Conservation (phyloP, 768 basidiomycete genomes). For the Boletus pseudopeckii region DNA sequence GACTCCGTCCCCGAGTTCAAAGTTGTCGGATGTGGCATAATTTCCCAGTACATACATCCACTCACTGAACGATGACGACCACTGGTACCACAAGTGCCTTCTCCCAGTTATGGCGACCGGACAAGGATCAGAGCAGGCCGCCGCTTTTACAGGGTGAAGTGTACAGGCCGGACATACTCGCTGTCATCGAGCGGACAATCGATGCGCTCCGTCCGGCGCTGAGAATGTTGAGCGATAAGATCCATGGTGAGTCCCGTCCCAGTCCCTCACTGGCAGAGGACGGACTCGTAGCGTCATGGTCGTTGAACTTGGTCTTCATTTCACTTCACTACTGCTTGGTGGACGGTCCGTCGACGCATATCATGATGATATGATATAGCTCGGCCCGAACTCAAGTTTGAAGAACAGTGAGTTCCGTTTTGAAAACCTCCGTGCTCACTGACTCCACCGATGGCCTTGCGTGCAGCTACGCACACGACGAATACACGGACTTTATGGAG, state of each 20-base stretch:
- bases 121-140: not conserved
- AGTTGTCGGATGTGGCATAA: too few species aligned
- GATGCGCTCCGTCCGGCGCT: slow-evolving; percentile 52
- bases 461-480: slow-evolving; percentile 57
- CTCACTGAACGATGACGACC: not conserved
- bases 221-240: slow-evolving; percentile 62
- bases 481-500: slow-evolving; percentile 62
- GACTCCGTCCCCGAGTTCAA: too few species aligned
- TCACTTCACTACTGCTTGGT: too few species aligned
- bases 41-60: too few species aligned
- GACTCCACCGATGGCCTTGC: not conserved
- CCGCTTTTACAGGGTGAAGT: slow-evolving; percentile 25
- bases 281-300: too few species aligned
- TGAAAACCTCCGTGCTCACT: too few species aligned
- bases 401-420: slow-evolving; percentile 52
- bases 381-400: slow-evolving; percentile 65
- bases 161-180: slow-evolving; percentile 55
- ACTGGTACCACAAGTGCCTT: not conserved
- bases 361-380: slow-evolving; percentile 34
- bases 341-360: not conserved
- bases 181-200: slow-evolving; percentile 58
- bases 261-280: too few species aligned
- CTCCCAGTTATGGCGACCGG: slow-evolving; percentile 3
- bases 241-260: slow-evolving; percentile 49
- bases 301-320: not conserved